Base-by-base conservation (phyloP, 352 stramenopile species). In the Globisporangium takayamanum region DNA sequence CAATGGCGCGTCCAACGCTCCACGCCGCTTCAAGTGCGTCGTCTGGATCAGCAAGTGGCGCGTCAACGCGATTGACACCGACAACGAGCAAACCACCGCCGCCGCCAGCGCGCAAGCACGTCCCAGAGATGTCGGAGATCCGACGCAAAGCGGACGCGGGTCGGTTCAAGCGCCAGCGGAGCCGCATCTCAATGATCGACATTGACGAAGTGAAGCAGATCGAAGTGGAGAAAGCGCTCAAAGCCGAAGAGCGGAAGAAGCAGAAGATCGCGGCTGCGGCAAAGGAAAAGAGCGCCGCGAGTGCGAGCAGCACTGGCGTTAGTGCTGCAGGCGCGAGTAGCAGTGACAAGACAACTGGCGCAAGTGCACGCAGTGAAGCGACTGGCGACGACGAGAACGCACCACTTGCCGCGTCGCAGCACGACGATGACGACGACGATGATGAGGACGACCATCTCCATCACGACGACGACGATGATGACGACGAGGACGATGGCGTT, bases 171-270 rank as follows among this genome's bases (percentile, higher is more conserved):
- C 73, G 84, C 39, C 80, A 94, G 60, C 74, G 84, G 10, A 92
- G 73, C 50, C 84, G 84, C 36, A 94, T 94, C 51, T 94, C 84
- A 5, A 89, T 94, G 80, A 94, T 94, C 59, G 84, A 94, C 57
- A 78, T 94, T 36, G 86, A 94, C 22, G 84, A 94, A 54, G 80
- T 94, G 7, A 94, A 94, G 67, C 84, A 94, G 67, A 94, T 94
- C 53, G 82, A 92, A 55, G 83, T 76, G 18, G 84, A 94, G 53
- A 94, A 94, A 57, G 84, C 81, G 16, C 80, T 84, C 45, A 91
- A 91, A 53, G 84, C 84, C 1, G 84, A 94, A 60, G 84, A 92
- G 44, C 73, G 80, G 26, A 94, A 94, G 66, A 82, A 84, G 47
- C 79, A 87, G 50, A 88, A 87, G 53, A 47, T 79, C 30, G 60